Conservation (phyloP, 2,329 filamentous ascomycete genomes). For the Raffaelea arxii region DNA sequence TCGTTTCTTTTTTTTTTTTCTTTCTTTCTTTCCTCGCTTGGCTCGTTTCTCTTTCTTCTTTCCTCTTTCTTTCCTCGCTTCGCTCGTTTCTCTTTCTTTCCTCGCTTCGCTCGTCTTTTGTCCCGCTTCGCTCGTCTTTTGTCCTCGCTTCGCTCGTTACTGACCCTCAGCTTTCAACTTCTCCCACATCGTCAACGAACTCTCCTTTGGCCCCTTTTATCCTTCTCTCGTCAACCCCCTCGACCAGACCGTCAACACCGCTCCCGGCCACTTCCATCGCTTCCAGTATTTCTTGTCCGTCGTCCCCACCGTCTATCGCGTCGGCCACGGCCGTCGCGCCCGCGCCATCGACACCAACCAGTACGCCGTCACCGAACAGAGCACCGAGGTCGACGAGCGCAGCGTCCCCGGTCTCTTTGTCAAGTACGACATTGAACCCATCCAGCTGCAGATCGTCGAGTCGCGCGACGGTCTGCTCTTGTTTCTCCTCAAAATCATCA, state of each 20-base stretch:
- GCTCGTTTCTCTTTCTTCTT: too few relatives aligned
- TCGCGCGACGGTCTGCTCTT: conserved; percentile 64
- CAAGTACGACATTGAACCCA: conserved; percentile 98
- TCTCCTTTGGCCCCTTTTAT: conserved; percentile 96
- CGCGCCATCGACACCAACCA: conserved; percentile 85
- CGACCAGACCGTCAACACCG: conserved; percentile 76
- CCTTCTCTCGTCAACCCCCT: conserved; percentile 88
- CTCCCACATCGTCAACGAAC: conserved; percentile 88
- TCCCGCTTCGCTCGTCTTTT: too few relatives aligned
- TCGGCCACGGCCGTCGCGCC: conserved; percentile 32
- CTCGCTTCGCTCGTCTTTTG: too few relatives aligned
- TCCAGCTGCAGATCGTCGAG: conserved; percentile 78
- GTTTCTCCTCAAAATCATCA: conserved; percentile 75
- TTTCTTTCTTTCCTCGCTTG: too few relatives aligned
- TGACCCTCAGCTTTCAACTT: conserved; percentile 95
- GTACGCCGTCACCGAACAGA: conserved; percentile 92
- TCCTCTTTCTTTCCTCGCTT: too few relatives aligned
- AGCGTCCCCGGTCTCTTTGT: conserved; percentile 85
- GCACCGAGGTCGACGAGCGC: conserved; percentile 57
- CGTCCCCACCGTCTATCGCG: conserved; percentile 86
- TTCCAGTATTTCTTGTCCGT: conserved; percentile 97
- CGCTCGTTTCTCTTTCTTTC: too few relatives aligned
- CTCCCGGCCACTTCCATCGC: conserved; percentile 75
- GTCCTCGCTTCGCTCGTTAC: too few relatives aligned
- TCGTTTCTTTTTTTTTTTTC: background rate